Conservation (phyloP, 345 rosid species). For the Schrenkiella parvula region DNA sequence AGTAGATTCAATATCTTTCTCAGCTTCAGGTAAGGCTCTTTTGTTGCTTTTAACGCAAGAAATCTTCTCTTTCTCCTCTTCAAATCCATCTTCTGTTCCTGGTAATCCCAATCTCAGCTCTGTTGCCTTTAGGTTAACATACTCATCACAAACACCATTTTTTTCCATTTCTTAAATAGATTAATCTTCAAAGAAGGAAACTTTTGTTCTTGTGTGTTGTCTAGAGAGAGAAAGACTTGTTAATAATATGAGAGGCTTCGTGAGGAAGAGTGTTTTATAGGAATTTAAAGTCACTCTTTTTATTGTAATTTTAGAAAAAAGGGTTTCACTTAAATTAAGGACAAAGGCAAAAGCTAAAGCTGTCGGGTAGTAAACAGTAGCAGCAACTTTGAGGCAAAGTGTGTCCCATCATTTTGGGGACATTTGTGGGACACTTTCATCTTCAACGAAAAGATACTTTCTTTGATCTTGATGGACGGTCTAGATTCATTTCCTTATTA, state of each 20-base stretch:
- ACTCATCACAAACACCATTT: constrained; percentile 36
- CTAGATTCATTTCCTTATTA: constrained; percentile 33
- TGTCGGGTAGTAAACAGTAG: constrained; percentile 66
- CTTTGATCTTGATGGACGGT: constrained; percentile 35
- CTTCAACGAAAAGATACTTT: constrained; percentile 46
- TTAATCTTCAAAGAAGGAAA: constrained; percentile 4
- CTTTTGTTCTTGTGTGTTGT: constrained; percentile 2
- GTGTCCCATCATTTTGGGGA: constrained; percentile 57
- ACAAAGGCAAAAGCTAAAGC: constrained; percentile 65
- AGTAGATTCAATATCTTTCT: constrained; percentile 23
- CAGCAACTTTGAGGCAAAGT: constrained; percentile 65
- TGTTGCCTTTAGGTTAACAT: constrained; percentile 70
- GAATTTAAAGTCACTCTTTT: not conserved
- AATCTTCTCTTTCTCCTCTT: constrained; percentile 18
- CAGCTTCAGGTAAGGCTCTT: constrained; percentile 36
- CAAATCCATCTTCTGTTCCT: constrained; percentile 42
- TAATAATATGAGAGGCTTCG: constrained; percentile 30
- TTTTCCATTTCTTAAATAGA: constrained; percentile 22
- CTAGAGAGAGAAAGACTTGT: constrained; percentile 20
- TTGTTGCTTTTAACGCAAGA: constrained; percentile 54
- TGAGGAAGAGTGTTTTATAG: constrained; percentile 41
- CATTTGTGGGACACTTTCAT: constrained; percentile 71
- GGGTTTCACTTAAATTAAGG: constrained; percentile 33
- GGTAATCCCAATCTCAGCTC: constrained; percentile 90
- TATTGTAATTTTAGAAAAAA: not conserved